These are phyloP conservation scores for Quambalaria eucalypti DNA, from an alignment of 1,284 basidiomycete species.

Conservation along the genomic window DNA sequence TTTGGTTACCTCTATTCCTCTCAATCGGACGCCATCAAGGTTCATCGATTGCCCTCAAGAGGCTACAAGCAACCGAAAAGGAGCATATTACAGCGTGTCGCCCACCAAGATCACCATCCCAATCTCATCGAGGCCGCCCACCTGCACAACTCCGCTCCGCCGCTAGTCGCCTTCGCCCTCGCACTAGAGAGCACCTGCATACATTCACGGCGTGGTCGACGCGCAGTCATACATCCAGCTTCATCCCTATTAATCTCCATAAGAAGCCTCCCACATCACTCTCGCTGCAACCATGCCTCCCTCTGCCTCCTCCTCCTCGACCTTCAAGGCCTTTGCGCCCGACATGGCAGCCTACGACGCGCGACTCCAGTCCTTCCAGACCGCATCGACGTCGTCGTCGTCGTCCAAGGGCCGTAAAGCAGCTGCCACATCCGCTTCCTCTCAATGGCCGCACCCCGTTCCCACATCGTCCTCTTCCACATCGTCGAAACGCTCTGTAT, in stretches of 20 bases:
- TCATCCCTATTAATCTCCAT: not conserved
- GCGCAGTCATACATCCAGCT: not conserved
- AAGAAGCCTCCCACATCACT: not conserved
- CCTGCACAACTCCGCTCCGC: too few species aligned
- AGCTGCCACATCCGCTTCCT: conserved; percentile 3
- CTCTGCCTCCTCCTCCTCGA: conserved; percentile 4
- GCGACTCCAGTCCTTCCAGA: conserved; percentile 20
- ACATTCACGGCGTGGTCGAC: not conserved
- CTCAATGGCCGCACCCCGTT: conserved; percentile 22
- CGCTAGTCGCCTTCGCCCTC: not conserved
- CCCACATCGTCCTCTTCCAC: conserved; percentile 5
- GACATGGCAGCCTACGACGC: conserved; percentile 9
- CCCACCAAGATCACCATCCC: too few species aligned
- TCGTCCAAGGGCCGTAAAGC: conserved; percentile 7
- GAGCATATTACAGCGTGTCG: too few species aligned
- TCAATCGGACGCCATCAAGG: too few species aligned
- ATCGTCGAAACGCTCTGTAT: conserved; percentile 4
- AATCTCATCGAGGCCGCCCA: too few species aligned
- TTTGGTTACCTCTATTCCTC: too few species aligned
- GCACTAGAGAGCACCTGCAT: not conserved
- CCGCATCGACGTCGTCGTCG: conserved; percentile 5
- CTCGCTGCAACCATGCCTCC: not conserved
- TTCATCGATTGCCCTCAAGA: too few species aligned
- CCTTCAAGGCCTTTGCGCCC: conserved; percentile 10
- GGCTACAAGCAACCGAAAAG: too few species aligned